Percentiles rank a stretch among this genome's conserved stretches.
Conservation (phyloP, 106 monocot species). For the Allium cepa region DNA sequence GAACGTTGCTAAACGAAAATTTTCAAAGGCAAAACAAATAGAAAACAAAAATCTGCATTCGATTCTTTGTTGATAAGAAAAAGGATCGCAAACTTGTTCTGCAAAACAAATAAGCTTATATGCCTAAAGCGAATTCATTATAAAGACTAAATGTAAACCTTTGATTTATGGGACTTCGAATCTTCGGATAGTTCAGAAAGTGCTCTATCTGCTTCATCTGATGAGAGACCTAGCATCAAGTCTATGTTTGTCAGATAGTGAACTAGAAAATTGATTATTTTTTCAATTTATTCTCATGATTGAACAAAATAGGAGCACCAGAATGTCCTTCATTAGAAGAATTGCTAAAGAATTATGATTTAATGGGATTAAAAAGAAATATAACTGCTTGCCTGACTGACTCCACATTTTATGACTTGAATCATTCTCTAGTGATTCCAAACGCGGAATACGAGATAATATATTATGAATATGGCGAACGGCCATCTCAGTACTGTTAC, state of each 20-base stretch:
- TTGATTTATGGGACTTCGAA: conserved; percentile 15
- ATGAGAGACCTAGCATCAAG: conserved; percentile 27
- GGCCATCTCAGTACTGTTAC: conserved; percentile 19
- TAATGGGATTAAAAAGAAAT: too few species aligned
- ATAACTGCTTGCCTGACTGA: conserved; percentile 31
- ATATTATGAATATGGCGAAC: conserved; percentile 33
- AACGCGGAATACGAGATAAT: conserved; percentile 45
- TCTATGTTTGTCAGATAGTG: background rate
- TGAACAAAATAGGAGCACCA: background rate
- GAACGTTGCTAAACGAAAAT: too few species aligned
- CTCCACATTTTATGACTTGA: conserved; percentile 57
- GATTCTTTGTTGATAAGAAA: too few species aligned
- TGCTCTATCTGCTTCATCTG: conserved; percentile 22
- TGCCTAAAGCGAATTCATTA: too few species aligned
- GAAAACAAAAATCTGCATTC: too few species aligned
- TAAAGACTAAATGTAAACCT: background rate
- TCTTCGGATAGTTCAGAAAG: conserved; percentile 21
- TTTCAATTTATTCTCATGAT: background rate
- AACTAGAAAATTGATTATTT: too few species aligned
- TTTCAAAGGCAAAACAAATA: too few species aligned
- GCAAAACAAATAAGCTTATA: too few species aligned
- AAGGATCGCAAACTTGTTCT: too few species aligned
- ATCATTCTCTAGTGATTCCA: conserved; percentile 29
- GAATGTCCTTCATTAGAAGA: too few species aligned
- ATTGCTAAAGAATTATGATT: too few species aligned